A percentile compares a stretch with the other conserved stretches of the same genome.
These are phyloP conservation scores for Naganishia vishniacii DNA, from an alignment of 768 basidiomycete genomes.

Conservation along the genomic window DNA sequence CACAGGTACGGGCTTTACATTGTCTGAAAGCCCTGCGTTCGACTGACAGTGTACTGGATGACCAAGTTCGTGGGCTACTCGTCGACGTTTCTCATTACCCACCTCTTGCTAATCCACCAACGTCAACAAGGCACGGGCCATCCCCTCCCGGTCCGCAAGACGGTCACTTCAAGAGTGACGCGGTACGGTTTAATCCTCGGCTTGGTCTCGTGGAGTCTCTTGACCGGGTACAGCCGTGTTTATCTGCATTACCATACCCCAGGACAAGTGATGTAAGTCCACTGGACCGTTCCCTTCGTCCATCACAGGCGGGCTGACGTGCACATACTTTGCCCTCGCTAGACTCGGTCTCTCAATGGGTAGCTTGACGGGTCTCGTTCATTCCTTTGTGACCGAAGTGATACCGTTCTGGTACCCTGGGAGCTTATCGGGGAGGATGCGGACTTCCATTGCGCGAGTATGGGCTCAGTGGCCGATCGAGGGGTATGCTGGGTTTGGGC, in stretches of 20 bases:
- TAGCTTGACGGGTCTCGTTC: neutral
- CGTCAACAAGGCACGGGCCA: conserved; percentile 4
- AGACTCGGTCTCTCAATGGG: conserved; percentile 21
- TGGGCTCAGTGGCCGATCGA: conserved; percentile 28
- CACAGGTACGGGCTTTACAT: conserved; percentile 29
- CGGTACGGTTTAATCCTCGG: conserved; percentile 31
- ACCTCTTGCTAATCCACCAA: conserved; percentile 26
- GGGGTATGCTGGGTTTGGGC: conserved; percentile 24
- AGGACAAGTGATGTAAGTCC: conserved; percentile 33
- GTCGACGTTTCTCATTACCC: conserved; percentile 25
- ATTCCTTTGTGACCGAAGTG: conserved; percentile 23
- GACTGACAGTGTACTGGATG: neutral
- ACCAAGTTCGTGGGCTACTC: conserved; percentile 27
- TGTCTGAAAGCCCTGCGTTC: neutral
- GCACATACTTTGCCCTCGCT: too few relatives aligned
- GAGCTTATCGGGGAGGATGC: neutral
- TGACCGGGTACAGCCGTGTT: conserved; percentile 44
- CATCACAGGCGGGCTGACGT: too few relatives aligned
- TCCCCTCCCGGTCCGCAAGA: conserved; percentile 4
- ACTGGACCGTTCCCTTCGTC: too few relatives aligned
- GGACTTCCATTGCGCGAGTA: neutral
- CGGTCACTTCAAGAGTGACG: conserved; percentile 10
- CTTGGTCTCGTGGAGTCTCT: conserved; percentile 35
- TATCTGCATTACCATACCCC: conserved; percentile 45
- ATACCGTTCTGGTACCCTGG: conserved; percentile 26